phyloP scores from a whole-genome alignment of 2,329 filamentous ascomycete genomes.

The Dothideomycetes sp. region DNA sequence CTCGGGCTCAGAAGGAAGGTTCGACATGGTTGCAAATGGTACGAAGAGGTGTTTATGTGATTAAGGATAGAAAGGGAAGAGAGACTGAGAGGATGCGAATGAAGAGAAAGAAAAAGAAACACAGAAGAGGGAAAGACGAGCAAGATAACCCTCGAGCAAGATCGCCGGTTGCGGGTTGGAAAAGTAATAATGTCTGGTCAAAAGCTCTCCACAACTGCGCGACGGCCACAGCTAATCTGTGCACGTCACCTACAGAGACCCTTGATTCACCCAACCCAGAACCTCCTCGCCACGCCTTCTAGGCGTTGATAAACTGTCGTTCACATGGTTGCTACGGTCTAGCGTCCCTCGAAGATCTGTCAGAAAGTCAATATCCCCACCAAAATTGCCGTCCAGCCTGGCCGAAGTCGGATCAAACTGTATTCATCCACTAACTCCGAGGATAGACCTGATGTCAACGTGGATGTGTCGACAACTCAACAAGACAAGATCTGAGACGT shows the following conservation, averaged over 20 bases:
- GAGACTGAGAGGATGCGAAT: constrained; percentile 7
- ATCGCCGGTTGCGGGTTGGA: constrained; percentile 11
- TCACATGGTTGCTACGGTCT: constrained; percentile 10
- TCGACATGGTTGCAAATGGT: constrained; percentile 50
- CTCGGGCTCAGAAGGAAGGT: constrained; percentile 83
- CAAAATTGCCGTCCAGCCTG: too few species aligned
- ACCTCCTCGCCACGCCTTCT: constrained; percentile 1
- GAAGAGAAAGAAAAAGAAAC: constrained; percentile 1
- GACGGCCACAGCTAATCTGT: constrained; percentile 10
- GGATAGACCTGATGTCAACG: too few species aligned
- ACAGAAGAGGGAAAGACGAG: constrained; percentile 1
- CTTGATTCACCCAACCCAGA: too few species aligned
- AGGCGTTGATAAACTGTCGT: constrained; percentile 11
- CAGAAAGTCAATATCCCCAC: too few species aligned
- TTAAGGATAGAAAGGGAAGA: background rate
- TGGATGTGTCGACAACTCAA: too few species aligned
- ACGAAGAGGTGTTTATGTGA: constrained; percentile 2
- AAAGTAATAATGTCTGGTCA: constrained; percentile 12
- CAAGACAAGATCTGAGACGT: too few species aligned
- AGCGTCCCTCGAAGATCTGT: too few species aligned
- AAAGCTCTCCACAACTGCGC: constrained; percentile 3
- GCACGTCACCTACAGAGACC: constrained; percentile 11
- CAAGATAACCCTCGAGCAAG: constrained; percentile 5
- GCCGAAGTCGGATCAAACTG: too few species aligned
- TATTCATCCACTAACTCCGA: too few species aligned